Percentiles rank a stretch among this genome's conserved stretches.
Evolutionary conservation across 768 basidiomycete genomes (phyloP).

Genomic region (Ramaria sp.): DNA sequence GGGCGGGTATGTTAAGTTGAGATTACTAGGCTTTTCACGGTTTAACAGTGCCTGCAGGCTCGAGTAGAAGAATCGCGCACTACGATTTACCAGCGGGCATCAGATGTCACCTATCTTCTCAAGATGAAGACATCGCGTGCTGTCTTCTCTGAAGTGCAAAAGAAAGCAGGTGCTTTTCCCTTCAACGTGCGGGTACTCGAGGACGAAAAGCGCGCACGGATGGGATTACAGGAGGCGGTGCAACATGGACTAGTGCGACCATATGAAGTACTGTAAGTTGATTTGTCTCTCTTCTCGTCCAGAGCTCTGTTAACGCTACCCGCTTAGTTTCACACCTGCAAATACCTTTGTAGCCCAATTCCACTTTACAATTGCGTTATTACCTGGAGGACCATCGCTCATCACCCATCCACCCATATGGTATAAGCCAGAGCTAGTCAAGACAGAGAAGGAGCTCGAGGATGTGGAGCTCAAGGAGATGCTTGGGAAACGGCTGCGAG

Average conservation of each 20-base stretch:
- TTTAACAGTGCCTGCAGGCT: constrained; percentile 41
- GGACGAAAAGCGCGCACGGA: constrained; percentile 90
- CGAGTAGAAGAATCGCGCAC: constrained; percentile 84
- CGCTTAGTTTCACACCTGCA: constrained; percentile 59
- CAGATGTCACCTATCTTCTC: constrained; percentile 80
- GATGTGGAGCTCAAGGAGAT: constrained; percentile 79
- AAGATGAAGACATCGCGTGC: constrained; percentile 96
- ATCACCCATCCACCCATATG: constrained; percentile 83
- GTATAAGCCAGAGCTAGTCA: constrained; percentile 89
- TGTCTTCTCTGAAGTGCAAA: constrained; percentile 96
- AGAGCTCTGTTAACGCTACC: constrained; percentile 1
- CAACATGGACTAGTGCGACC: constrained; percentile 90
- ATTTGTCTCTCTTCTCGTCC: neutral
- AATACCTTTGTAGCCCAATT: constrained; percentile 87
- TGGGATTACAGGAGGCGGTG: constrained; percentile 93
- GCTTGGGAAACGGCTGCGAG: constrained; percentile 69
- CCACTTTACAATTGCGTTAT: constrained; percentile 94
- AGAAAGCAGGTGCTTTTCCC: constrained; percentile 96
- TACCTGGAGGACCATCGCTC: constrained; percentile 77
- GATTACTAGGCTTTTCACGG: too few species aligned
- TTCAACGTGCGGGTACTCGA: constrained; percentile 92
- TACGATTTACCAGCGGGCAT: constrained; percentile 86
- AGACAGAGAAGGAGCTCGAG: constrained; percentile 80
- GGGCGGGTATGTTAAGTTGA: constrained; percentile 55
- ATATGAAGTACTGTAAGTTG: constrained; percentile 82